A percentile compares a stretch with the other conserved stretches of the same genome.
Evolutionary conservation across 148 eudicot species (phyloP).

Genomic region (Camellia granthamiana): DNA sequence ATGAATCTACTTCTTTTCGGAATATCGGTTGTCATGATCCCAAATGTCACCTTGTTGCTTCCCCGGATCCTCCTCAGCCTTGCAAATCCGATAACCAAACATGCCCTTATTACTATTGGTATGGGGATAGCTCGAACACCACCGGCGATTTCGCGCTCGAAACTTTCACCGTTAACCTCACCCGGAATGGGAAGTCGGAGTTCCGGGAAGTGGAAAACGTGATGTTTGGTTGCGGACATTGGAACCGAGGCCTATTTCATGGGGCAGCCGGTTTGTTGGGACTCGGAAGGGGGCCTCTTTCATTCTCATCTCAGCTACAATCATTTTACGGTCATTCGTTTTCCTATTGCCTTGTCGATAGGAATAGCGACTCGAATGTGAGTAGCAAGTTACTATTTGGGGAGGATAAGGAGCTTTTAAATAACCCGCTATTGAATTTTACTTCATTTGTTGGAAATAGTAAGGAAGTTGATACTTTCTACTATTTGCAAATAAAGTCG

Average conservation of each 20-base stretch:
- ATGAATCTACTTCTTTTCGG: conserved; percentile 48
- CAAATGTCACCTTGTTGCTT: conserved; percentile 60
- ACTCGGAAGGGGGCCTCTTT: conserved; percentile 86
- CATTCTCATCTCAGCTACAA: conserved; percentile 83
- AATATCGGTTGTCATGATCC: conserved; percentile 74
- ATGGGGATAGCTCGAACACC: conserved; percentile 95
- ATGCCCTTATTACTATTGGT: conserved; percentile 94
- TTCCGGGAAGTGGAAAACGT: conserved; percentile 60
- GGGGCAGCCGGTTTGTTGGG: conserved; percentile 96
- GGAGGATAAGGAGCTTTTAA: conserved; percentile 63
- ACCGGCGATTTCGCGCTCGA: conserved; percentile 88
- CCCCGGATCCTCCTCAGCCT: conserved; percentile 62
- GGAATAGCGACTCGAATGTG: conserved; percentile 69
- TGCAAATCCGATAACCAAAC: conserved; percentile 43
- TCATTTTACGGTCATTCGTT: conserved; percentile 86
- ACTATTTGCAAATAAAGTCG: conserved; percentile 65
- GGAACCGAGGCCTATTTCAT: conserved; percentile 93
- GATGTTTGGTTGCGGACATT: conserved; percentile 98
- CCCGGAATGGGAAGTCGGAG: conserved; percentile 41
- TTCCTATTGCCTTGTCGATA: conserved; percentile 85
- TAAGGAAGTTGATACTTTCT: conserved; percentile 71
- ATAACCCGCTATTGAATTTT: conserved; percentile 57
- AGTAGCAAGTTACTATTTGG: conserved; percentile 93
- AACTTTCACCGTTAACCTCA: conserved; percentile 82
- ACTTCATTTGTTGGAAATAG: conserved; percentile 44